Evolutionary conservation across 768 basidiomycete genomes (phyloP).

Genomic region (Xerocomellus dryophilus): DNA sequence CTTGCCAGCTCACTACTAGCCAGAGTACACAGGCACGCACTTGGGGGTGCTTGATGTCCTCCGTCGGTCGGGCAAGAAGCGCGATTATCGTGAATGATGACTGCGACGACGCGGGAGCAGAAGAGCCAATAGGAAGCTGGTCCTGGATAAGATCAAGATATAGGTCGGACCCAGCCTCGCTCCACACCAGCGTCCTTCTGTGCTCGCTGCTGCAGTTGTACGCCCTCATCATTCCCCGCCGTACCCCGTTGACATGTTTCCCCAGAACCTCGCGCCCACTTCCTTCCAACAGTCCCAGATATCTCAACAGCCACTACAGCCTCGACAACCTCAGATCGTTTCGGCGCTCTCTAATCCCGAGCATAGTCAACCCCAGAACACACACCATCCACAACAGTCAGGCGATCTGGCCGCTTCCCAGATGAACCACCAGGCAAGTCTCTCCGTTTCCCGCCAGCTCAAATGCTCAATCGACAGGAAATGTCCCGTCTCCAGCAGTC

Average conservation of each 20-base stretch:
- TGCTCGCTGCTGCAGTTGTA: conserved; percentile 17
- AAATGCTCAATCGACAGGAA: conserved; percentile 44
- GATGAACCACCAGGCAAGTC: conserved; percentile 48
- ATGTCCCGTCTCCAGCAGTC: conserved; percentile 36
- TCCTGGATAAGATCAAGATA: conserved; percentile 80
- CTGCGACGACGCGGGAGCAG: conserved; percentile 26
- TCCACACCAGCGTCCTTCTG: conserved; percentile 51
- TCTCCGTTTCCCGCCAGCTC: conserved; percentile 23
- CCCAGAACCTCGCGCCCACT: conserved; percentile 44
- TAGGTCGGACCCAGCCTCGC: conserved; percentile 52
- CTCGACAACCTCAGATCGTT: conserved; percentile 38
- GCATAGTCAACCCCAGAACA: conserved; percentile 40
- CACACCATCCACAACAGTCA: conserved; percentile 42
- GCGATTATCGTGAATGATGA: conserved; percentile 68
- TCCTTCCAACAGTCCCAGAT: conserved; percentile 43
- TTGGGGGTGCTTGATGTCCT: conserved; percentile 73
- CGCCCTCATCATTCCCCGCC: no score
- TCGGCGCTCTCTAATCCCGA: conserved; percentile 48
- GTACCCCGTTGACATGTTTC: conserved; percentile 47
- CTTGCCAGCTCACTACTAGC: conserved; percentile 82
- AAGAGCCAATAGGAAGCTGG: conserved; percentile 43
- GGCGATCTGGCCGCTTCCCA: conserved; percentile 40
- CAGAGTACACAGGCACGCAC: conserved; percentile 88
- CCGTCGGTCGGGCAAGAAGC: conserved; percentile 71
- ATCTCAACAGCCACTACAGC: conserved; percentile 45